Evolutionary conservation across 352 stramenopile species (phyloP), one percentile per base, ranked within the genome.

Genomic region (Albugo laibachii): DNA sequence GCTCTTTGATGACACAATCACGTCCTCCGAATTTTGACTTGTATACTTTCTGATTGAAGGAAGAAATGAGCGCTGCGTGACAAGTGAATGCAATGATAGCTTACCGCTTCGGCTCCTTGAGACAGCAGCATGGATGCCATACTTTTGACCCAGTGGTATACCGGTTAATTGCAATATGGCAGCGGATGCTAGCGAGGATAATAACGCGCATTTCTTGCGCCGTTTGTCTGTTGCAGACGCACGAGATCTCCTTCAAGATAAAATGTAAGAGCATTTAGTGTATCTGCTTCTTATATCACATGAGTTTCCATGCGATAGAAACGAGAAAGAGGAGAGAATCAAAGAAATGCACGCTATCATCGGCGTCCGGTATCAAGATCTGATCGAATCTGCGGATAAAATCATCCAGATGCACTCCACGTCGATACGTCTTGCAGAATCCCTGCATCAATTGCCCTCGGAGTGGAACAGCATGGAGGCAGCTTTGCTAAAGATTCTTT

Each of bases 271-370:
- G n/a, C 13, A 36, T 2, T 46, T 13, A 36, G 12, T 15, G n/a
- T 38, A 11, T 37, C 36, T 38, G 18, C 35, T 31, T 21, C 31
- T 16, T 37, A 20, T 11, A 36, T 35, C n/a, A 15, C 13, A 20
- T 40, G 18, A 16, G 5, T 24, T 10, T 19, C 39, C n/a, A 10
- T 10, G 3, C n/a, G 41, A 46, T 48, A 48, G 75, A 24, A 81
- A 80, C 43, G 76, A 89, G 53, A 89, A 87, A 52, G 74, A 85
- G 53, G 67, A 63, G 47, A 93, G 92, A 61, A 84, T 78, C 18
- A 76, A 83, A 53, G 78, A 94, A 52, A 89, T 95, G 76, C 83
- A 94, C 52, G 82, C 82, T 50, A 95, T 96, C 82, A 93, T 95
- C 34, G 75, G 83, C 36, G 87, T 92, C 36, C 60, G 83, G 4